Evolutionary conservation across 768 basidiomycete genomes (phyloP), one percentile per base, ranked within the genome.

Genomic region (Amyloporia xantha): DNA sequence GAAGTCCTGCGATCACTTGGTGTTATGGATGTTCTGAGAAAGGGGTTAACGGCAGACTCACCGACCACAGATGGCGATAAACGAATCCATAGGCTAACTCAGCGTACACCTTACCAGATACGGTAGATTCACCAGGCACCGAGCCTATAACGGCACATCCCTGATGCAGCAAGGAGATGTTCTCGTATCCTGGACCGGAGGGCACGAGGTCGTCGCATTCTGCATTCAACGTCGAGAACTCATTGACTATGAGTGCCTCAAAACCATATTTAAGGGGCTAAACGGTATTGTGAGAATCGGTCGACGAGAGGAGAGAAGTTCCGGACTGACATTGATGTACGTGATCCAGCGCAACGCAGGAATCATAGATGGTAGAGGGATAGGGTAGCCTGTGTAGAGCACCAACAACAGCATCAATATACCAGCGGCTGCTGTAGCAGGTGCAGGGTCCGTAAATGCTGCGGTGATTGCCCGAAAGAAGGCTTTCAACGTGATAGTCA

Each of bases 131-230:
- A 1, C 89, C 90, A 0, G 82, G 55, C 3, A 73, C 58, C 1
- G 83, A 74, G 3, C 91, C 90, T 4, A 82, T 70, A 0, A 82
- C 74, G 1, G 86, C 74, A 62, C 91, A 94, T 1, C 84, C 83
- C 65, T 91, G 90, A 59, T 91, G 87, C 1, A 55, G 63, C 11
- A 84, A 55, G 2, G 71, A 62, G 38, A 83, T 61, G 21, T 69
- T 69, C 54, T 77, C 77, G 52, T 88, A 88, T 0, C 78, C 78
- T 0, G 81, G 68, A 0, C 85, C 84, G 2, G 68, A 71, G 3
- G 86, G 82, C 0, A 82, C 78, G 12, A 86, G 67, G 30, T 69
- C 63, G 20, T 82, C 68, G 58, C 84, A 84, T 12, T 67, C 59
- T 39, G 82, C 87, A 19, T 84, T 64, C 5, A 86, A 65, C 0